Conservation (phyloP, 2,329 filamentous ascomycete species). For the Colletotrichum sp. region DNA sequence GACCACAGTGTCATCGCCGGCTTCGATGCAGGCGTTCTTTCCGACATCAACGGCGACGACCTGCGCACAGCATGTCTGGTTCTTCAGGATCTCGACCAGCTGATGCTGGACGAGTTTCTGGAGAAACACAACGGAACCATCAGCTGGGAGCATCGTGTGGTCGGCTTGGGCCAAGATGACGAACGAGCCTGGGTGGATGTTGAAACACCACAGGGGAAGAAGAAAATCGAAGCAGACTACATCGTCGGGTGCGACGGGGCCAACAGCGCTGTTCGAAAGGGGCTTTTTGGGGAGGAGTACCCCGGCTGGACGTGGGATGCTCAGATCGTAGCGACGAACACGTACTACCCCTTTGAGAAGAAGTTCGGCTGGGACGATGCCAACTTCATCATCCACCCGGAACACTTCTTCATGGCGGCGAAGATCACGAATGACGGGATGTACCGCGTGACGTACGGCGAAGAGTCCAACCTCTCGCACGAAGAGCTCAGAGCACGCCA, state of each 20-base stretch:
- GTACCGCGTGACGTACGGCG: constrained; percentile 69
- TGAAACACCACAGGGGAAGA: constrained; percentile 40
- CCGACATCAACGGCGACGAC: constrained; percentile 43
- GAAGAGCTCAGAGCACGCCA: constrained; percentile 61
- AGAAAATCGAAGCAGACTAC: constrained; percentile 53
- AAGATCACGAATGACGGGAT: constrained; percentile 63
- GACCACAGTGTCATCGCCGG: constrained; percentile 40
- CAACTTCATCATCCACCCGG: constrained; percentile 67
- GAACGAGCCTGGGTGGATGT: constrained; percentile 49
- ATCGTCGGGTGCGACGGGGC: constrained; percentile 63
- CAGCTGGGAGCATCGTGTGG: constrained; percentile 53
- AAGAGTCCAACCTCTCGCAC: constrained; percentile 53
- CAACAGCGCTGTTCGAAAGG: constrained; percentile 51
- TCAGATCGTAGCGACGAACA: constrained; percentile 68
- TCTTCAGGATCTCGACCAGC: constrained; percentile 45
- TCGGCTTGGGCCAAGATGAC: constrained; percentile 50
- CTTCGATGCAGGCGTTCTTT: constrained; percentile 37
- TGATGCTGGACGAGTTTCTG: constrained; percentile 47
- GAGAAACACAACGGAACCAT: constrained; percentile 38
- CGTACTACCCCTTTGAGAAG: constrained; percentile 63
- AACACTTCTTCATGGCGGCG: constrained; percentile 67
- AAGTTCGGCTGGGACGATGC: constrained; percentile 59
- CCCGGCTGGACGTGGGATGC: constrained; percentile 65
- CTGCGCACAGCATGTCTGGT: constrained; percentile 44
- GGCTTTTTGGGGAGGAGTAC: constrained; percentile 59